Percentiles rank a stretch among this genome's conserved stretches.
These are phyloP conservation scores for Colletotrichum aenigma DNA, from an alignment of 2,329 filamentous ascomycete species.

Conservation along the genomic window DNA sequence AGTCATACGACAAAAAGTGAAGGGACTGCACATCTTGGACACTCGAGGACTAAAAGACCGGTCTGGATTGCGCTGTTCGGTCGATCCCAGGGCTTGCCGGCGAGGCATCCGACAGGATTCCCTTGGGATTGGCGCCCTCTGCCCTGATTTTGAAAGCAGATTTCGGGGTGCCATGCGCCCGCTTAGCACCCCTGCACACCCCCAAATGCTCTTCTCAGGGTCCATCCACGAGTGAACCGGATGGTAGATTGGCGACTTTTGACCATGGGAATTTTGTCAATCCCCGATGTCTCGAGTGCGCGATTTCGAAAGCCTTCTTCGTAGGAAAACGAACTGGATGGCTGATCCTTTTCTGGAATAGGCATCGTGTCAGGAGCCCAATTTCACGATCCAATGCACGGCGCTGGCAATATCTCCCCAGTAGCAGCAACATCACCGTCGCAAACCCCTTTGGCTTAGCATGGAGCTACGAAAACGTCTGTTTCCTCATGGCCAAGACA, in stretches of 20 bases:
- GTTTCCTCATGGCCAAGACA: not conserved
- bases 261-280: not conserved
- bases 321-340: not conserved
- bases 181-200: not conserved
- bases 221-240: not conserved
- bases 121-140: not conserved
- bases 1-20: not conserved
- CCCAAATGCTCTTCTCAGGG: not conserved
- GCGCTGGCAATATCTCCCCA: too few relatives aligned
- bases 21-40: not conserved
- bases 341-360: not conserved
- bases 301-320: not conserved
- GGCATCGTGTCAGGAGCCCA: not conserved
- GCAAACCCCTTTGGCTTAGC: not conserved
- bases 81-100: not conserved
- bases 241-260: not conserved
- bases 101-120: not conserved
- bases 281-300: not conserved
- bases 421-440: not conserved
- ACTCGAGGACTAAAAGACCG: not conserved
- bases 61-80: not conserved
- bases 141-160: not conserved
- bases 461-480: not conserved
- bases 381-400: too few relatives aligned
- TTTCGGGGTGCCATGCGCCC: not conserved